Conservation (phyloP, 1,139 yeast species). For the Magnusiomyces tetraspermus region DNA sequence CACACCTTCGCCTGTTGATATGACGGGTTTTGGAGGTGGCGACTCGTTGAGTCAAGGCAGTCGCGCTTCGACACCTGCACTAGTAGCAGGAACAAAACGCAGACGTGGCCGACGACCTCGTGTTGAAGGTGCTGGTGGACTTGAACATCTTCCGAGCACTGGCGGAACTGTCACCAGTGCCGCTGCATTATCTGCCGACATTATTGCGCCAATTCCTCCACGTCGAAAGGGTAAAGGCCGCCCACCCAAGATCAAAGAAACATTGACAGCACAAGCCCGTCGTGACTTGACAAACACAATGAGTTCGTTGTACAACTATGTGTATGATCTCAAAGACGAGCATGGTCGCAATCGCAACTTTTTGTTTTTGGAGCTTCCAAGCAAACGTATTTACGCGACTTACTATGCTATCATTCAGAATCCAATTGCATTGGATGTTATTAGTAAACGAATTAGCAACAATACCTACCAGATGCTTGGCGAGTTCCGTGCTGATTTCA, state of each 20-base stretch:
- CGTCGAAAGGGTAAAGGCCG: conserved; percentile 31
- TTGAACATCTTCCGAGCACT: conserved; percentile 12
- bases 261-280: conserved; percentile 34
- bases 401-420: conserved; percentile 69
- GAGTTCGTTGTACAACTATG: conserved; percentile 20
- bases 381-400: conserved; percentile 71
- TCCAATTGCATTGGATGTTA: conserved; percentile 69
- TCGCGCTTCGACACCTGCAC: conserved; percentile 4
- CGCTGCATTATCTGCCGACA: conserved; percentile 10
- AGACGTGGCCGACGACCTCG: conserved; percentile 18
- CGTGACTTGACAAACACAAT: conserved; percentile 21
- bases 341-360: conserved; percentile 37
- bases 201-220: conserved; percentile 19
- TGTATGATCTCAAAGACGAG: conserved; percentile 23
- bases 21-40: background rate
- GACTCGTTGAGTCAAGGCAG: background rate
- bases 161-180: conserved; percentile 8
- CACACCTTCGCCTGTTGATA: conserved; percentile 9
- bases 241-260: conserved; percentile 34
- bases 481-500: conserved; percentile 63
- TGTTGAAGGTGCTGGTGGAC: conserved; percentile 11
- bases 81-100: conserved; percentile 14
- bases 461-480: conserved; percentile 45
- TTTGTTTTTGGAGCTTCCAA: conserved; percentile 59
- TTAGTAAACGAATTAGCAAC: conserved; percentile 36